Percentiles rank a stretch among this genome's conserved stretches.
These are phyloP conservation scores for Tulasnella sp. DNA, from an alignment of 768 basidiomycete genomes.

Conservation along the genomic window DNA sequence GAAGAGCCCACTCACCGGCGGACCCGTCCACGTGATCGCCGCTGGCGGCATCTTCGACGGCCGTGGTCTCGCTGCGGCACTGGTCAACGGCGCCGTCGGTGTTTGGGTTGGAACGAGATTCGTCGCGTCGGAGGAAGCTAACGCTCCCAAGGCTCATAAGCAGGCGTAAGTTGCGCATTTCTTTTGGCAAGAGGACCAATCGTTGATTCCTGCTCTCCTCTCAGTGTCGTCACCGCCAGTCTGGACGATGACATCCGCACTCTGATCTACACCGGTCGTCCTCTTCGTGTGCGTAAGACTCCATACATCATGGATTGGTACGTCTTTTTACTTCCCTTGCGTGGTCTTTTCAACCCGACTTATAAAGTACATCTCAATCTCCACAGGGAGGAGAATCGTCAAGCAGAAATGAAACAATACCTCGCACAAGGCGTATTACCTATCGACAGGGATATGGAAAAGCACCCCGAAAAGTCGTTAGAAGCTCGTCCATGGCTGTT, in stretches of 20 bases:
- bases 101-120: slow-evolving; percentile 84
- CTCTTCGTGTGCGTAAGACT: slow-evolving; percentile 75
- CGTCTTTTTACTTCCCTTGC: slow-evolving; percentile 25
- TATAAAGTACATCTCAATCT: slow-evolving; percentile 27
- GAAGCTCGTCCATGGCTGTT: slow-evolving; percentile 68
- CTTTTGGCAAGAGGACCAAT: not conserved
- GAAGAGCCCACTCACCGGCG: slow-evolving; percentile 69
- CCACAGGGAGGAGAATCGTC: slow-evolving; percentile 67
- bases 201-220: not conserved
- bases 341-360: no score
- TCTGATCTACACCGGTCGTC: slow-evolving; percentile 84
- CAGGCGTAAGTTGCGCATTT: slow-evolving; percentile 39
- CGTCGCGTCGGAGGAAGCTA: slow-evolving; percentile 72
- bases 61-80: slow-evolving; percentile 74
- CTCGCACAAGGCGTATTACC: slow-evolving; percentile 81
- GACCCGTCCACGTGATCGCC: slow-evolving; percentile 80
- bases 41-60: slow-evolving; percentile 91
- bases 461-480: slow-evolving; percentile 72
- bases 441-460: slow-evolving; percentile 56
- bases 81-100: slow-evolving; percentile 82
- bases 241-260: slow-evolving; percentile 62
- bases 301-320: slow-evolving; percentile 81
- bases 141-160: slow-evolving; percentile 79
- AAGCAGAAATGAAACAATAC: slow-evolving; percentile 73
- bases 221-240: slow-evolving; percentile 15